Conservation (phyloP, 805 yeast genomes). For the Sporopachydermia lactativora region DNA sequence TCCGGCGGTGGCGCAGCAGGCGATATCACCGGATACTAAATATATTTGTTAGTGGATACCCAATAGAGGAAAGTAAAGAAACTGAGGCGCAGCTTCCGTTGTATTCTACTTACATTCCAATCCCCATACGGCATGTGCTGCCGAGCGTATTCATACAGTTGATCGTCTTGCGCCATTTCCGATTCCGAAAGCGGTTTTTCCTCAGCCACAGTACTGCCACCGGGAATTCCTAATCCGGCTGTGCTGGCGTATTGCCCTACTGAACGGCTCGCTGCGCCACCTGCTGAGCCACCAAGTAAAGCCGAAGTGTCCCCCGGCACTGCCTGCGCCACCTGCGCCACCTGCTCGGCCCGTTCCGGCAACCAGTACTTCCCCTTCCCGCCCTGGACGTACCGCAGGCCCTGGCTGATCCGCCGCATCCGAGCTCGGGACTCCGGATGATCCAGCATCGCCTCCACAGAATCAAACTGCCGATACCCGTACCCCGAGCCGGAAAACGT, state of each 20-base stretch:
- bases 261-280: no score
- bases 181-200: background rate
- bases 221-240: no score
- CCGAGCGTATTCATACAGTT: background rate
- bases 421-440: slow-evolving; percentile 54
- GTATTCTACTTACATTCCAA: background rate
- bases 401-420: slow-evolving; percentile 63
- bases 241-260: no score
- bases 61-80: background rate
- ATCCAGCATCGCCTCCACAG: slow-evolving; percentile 50
- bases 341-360: no score
- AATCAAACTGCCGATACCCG: slow-evolving; percentile 72
- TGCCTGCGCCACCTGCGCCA: no score
- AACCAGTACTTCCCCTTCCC: slow-evolving; percentile 84
- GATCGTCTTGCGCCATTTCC: background rate
- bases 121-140: background rate
- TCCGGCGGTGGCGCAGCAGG: background rate
- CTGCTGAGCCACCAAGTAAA: no score
- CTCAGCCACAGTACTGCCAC: no score
- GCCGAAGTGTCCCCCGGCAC: no score
- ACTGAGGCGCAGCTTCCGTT: background rate
- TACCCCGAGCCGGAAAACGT: slow-evolving; percentile 61
- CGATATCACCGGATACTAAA: background rate
- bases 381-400: slow-evolving; percentile 64
- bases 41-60: background rate